Base-by-base conservation (phyloP, 495 filamentous ascomycete genomes). In the Thermothielavioides terrestris region DNA sequence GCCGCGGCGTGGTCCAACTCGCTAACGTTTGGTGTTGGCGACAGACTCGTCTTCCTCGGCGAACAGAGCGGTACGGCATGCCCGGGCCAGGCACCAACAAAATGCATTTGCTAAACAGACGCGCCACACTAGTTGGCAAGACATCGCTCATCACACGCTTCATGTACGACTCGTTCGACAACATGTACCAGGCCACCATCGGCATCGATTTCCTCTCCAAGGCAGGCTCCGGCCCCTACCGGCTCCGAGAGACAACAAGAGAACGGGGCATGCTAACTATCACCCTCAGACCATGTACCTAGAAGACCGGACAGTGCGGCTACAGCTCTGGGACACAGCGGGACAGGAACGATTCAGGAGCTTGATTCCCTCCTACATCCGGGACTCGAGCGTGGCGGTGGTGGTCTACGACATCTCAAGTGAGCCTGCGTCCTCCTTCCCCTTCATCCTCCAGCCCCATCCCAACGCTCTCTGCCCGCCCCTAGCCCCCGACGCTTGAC, bases 141-240 rank as follows among this genome's bases (percentile, higher is more conserved):
- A 98, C 92, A 31, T 97, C 94, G 37, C 73, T 98, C 62, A 98
- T 98, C 66, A 98, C 92, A 46, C 84, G 92, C 49, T 98, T 98
- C 75, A 98, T 98, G 92, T 98, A 98, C 77, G 92, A 98, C 71
- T 95, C 92, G 28, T 98, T 98, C 79, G 94, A 98, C 76, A 95
- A 94, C 73, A 97, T 90, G 80, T 98, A 98, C 70, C 92, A 98
- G 71, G 92, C 92, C 37, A 98, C 92, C 46, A 98, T 98, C 62
- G 92, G 92, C 66, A 98, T 98, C 71, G 92, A 98, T 73, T 98
- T 98, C 65, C 82, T 98, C 55, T 96, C 90, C 55, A 98, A 98
- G 82, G 88, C 86, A 77, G 63, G 69, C 53, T n/a, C n/a, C n/a
- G n/a, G n/a, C n/a, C 34, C 25, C 18, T 28, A 15, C 1, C 9